Conservation (phyloP, 169 alveolate genomes). For the Toxoplasma gondii region DNA sequence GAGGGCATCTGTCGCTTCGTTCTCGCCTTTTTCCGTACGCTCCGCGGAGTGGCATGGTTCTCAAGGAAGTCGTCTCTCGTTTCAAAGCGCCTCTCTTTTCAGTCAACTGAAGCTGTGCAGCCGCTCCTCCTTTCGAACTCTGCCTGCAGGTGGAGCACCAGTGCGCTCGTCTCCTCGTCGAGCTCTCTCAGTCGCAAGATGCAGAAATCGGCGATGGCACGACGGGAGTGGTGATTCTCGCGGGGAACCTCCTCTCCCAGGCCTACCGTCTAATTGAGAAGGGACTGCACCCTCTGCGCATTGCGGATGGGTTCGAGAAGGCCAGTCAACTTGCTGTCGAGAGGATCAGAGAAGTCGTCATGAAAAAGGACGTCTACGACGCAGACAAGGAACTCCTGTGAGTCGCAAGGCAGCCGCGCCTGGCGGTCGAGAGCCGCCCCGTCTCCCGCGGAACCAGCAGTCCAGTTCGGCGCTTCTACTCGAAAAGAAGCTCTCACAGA, state of each 20-base stretch:
- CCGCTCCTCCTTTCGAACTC: neutral
- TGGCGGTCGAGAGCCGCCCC: no score
- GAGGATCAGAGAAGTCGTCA: constrained; percentile 90
- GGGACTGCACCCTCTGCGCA: constrained; percentile 98
- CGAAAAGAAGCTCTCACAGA: no score
- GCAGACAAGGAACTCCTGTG: constrained; percentile 77
- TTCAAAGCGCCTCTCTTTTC: no score
- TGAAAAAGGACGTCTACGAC: constrained; percentile 80
- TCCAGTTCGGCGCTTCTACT: no score
- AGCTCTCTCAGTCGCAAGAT: constrained; percentile 97
- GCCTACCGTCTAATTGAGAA: constrained; percentile 94
- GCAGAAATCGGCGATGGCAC: constrained; percentile 99
- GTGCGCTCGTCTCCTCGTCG: constrained; percentile 98
- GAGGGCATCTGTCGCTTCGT: neutral
- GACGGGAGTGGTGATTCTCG: constrained; percentile 99
- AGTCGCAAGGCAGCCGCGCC: neutral
- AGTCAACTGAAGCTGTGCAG: no score
- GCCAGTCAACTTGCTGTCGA: constrained; percentile 96
- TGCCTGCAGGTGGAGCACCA: constrained; percentile 91
- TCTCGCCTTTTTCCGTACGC: neutral
- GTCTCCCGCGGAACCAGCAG: neutral
- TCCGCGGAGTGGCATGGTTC: neutral
- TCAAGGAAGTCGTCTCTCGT: neutral
- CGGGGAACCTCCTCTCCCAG: constrained; percentile 95
- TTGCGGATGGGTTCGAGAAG: constrained; percentile 97